Conservation (phyloP, 2,329 filamentous ascomycete species). For the Colletotrichum siamense region DNA sequence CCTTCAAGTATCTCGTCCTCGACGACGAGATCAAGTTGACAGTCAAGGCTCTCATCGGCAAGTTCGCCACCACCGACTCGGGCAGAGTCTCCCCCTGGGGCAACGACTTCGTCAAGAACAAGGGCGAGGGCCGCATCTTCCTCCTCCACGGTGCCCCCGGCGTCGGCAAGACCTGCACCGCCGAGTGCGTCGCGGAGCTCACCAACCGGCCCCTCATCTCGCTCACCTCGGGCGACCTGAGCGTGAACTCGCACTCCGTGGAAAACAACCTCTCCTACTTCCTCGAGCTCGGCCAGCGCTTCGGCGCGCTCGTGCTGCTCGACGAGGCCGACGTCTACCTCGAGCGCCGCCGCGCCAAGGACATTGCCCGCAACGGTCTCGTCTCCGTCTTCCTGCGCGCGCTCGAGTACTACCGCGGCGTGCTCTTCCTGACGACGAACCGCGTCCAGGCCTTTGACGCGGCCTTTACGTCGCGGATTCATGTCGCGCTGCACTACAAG, state of each 20-base stretch:
- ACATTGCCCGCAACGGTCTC: constrained; percentile 52
- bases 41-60: constrained; percentile 52
- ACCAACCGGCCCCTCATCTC: constrained; percentile 55
- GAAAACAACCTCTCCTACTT: constrained; percentile 53
- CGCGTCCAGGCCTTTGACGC: constrained; percentile 43
- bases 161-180: constrained; percentile 64
- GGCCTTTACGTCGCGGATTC: constrained; percentile 35
- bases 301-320: constrained; percentile 57
- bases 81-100: constrained; percentile 49
- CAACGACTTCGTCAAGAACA: constrained; percentile 37
- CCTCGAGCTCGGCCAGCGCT: constrained; percentile 53
- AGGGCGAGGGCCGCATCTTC: constrained; percentile 56
- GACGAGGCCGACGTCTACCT: constrained; percentile 69
- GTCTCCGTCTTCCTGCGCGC: constrained; percentile 56
- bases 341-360: constrained; percentile 50
- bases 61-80: constrained; percentile 44
- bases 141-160: constrained; percentile 58
- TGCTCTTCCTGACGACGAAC: constrained; percentile 58
- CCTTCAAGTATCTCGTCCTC: constrained; percentile 56
- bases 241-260: constrained; percentile 40
- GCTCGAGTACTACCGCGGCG: constrained; percentile 56
- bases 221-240: constrained; percentile 55
- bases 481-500: constrained; percentile 33
- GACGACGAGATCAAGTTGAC: constrained; percentile 54
- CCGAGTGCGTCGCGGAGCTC: constrained; percentile 59